phyloP scores from a whole-genome alignment of 805 yeast species.

The Kockiozyma suomiensis region DNA sequence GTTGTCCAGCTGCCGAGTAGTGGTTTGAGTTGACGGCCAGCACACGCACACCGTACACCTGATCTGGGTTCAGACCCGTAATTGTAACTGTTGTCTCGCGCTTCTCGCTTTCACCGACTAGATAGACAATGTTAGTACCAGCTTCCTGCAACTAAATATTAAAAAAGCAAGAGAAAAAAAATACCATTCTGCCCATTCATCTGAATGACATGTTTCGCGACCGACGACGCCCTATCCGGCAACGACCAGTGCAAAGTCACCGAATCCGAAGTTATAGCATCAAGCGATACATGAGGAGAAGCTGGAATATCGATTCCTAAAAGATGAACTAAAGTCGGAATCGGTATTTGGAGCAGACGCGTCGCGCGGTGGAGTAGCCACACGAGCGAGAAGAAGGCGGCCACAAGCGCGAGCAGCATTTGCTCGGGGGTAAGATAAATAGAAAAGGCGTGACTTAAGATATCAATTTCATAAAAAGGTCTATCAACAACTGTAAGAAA shows the following conservation, averaged over 20 bases:
- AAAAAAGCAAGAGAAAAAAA: constrained; percentile 6
- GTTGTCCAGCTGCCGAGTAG: constrained; percentile 34
- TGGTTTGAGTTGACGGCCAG: constrained; percentile 39
- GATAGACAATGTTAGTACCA: neutral
- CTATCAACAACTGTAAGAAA: no score
- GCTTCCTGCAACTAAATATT: neutral
- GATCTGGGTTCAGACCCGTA: constrained; percentile 42
- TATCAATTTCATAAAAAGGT: no score
- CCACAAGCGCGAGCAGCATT: constrained; percentile 35
- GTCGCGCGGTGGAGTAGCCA: constrained; percentile 45
- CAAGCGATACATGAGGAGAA: constrained; percentile 42
- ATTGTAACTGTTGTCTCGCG: constrained; percentile 41
- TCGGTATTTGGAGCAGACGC: constrained; percentile 42
- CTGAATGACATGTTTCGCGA: constrained; percentile 41
- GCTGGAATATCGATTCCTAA: constrained; percentile 45
- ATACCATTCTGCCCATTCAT: constrained; percentile 41
- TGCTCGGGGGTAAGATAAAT: neutral
- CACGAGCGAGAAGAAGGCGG: constrained; percentile 39
- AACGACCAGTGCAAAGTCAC: constrained; percentile 43
- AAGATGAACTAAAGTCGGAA: constrained; percentile 41
- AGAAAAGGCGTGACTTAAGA: no score
- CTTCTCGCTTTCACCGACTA: constrained; percentile 42
- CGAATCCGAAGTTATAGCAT: constrained; percentile 38
- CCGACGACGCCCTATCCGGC: constrained; percentile 40
- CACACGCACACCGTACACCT: constrained; percentile 42